Evolutionary conservation across 2,329 filamentous ascomycete genomes (phyloP), one percentile per base, ranked within the genome.

Genomic region (Diaporthe citriasiana): DNA sequence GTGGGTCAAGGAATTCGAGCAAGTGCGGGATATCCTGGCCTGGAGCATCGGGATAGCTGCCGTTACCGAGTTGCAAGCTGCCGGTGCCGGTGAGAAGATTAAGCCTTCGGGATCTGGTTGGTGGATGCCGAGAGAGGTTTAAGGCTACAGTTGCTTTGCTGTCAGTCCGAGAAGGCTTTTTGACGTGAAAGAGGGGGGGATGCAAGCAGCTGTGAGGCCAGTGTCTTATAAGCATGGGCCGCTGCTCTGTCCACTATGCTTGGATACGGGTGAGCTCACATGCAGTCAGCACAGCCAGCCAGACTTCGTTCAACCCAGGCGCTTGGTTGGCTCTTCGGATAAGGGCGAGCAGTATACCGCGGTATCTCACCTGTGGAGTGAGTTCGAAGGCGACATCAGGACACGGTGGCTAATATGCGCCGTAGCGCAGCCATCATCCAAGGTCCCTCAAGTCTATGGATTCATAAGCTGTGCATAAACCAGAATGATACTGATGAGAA

Each of bases 11-110:
- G 30, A 56, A 35, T 56, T 56, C 53, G 53, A 33, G 53, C 25
- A 56, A n/a, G 53, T 56, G 30, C 30, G 53, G 53, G 30, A 35
- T 12, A 56, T 35, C 30, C 53, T 56, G 53, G 53, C 30, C 30
- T 56, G 53, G 53, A 56, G 53, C 53, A 56, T 56, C 30, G 53
- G 53, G 17, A 56, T 56, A 56, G 53, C 53, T 56, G 53, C 53
- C 53, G 9, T 33, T n/a, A 35, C 19, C 30, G 53, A 56, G 10
- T 56, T 56, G 17, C 33, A 56, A 35, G 53, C 53, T 17, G 53
- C 4, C 30, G 53, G 53, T 35, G 4, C 53, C 17, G 30, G 53
- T n/a, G 30, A 3, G 17, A 56, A 35, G 30, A 13, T 56, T 7
- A 56, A 56, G 53, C 53, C 53, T 0, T 33, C 27, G 30, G 53